Evolutionary conservation across 169 alveolate species (phyloP).

Genomic region (Cryptosporidium sp.): DNA sequence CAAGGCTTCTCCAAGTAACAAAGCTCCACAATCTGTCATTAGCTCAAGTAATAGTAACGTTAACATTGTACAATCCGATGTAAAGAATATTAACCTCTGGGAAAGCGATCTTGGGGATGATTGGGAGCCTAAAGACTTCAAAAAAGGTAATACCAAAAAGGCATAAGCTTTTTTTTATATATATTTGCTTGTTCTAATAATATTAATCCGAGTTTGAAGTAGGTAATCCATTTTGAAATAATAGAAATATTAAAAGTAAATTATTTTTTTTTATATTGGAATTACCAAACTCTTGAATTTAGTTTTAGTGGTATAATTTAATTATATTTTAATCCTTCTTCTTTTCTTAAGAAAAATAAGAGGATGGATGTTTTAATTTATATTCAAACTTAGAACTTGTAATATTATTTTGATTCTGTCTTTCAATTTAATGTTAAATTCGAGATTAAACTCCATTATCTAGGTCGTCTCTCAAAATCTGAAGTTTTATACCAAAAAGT

Average conservation of each 20-base stretch:
- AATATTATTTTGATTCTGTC: background rate
- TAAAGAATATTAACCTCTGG: constrained; percentile 61
- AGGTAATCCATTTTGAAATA: background rate
- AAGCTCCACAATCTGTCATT: background rate
- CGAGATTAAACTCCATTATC: no score
- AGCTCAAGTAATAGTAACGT: background rate
- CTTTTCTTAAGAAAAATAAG: background rate
- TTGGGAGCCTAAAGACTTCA: constrained; percentile 63
- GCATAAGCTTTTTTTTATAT: background rate
- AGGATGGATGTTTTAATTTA: background rate
- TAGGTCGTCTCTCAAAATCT: background rate
- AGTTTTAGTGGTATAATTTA: background rate
- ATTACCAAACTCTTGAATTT: background rate
- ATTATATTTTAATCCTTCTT: no score
- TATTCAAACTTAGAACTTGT: no score
- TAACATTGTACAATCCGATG: background rate
- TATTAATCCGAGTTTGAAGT: background rate
- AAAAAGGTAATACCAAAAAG: constrained; percentile 55
- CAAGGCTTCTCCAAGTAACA: background rate
- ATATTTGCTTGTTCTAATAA: background rate
- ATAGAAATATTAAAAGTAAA: no score
- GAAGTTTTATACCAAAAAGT: no score
- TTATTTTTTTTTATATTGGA: no score
- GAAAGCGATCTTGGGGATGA: constrained; percentile 55
- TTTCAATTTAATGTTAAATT: no score